Evolutionary conservation across 164 flowering plant genomes (phyloP), one percentile per base, ranked within the genome.

Genomic region (Cinnamomum chago): DNA sequence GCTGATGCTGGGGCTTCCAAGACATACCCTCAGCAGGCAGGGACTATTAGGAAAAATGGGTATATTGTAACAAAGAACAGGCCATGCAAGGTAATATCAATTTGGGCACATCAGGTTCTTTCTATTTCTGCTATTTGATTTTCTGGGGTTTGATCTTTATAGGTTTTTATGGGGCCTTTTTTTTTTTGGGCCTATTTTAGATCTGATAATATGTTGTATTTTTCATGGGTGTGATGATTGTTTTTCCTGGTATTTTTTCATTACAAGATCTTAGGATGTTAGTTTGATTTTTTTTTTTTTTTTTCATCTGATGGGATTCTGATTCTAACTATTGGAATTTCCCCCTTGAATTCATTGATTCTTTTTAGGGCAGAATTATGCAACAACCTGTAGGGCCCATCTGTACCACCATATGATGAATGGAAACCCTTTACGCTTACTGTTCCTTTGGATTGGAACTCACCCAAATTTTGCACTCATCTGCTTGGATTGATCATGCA

Each of bases 1-100:
- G 89, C 86, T 22, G 90, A 87, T 64, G 88, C 90, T 2, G 90
- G 90, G 14, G 90, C 88, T 11, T 87, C 88, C 23, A 84, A 87
- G 79, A 86, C 90, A 2, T 87, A 64, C 76, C 90, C 89, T 10
- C 89, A 87, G 74, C 90, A 87, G 68, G 90, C 90, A 51, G 90
- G 90, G 0, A 75, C 90, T 71, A 87, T 87, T 76, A 84, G 89
- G 58, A 84, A 87, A 77, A 84, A 82, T 65, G 90, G 90, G 2
- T 81, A 86, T 75, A 81, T 87, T 62, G 86, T 86, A 71, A 87
- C 83, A 79, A 87, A 84, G 77, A 70, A 50, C 73, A 80, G 90
- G 66, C 86, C 90, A 40, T 87, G 90, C 90, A 87, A 87, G 90
- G 90, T 87, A 23, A 11, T 47, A 15, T 62, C 27, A 12, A 30